Evolutionary conservation across 306 rosid species (phyloP).

Genomic region (Vigna trinervia): DNA sequence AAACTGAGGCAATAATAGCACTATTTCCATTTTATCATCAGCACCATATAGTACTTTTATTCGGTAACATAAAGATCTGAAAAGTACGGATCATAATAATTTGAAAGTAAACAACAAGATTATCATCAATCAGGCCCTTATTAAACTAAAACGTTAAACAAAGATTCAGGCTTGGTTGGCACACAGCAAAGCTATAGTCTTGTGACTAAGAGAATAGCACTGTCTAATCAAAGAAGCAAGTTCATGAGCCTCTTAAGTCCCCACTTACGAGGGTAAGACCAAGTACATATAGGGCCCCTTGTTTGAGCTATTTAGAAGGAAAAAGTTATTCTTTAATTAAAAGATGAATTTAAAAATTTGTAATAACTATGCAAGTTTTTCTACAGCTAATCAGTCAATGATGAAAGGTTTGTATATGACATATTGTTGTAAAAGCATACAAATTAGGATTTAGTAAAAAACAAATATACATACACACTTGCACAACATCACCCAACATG

Average conservation of each 20-base stretch:
- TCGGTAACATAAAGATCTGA: conserved; percentile 3
- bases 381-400: background rate
- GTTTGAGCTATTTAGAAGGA: background rate
- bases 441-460: background rate
- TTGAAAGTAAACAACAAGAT: conserved; percentile 28
- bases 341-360: background rate
- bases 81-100: conserved; percentile 4
- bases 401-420: background rate
- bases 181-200: conserved; percentile 1
- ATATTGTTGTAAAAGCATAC: conserved; percentile 18
- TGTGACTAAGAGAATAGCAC: background rate
- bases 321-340: background rate
- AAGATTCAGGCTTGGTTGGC: background rate
- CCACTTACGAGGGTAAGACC: background rate
- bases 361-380: background rate
- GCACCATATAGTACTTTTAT: conserved; percentile 21
- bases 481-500: background rate
- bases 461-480: background rate
- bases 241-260: background rate
- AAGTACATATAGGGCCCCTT: background rate
- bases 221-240: conserved; percentile 24
- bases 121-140: conserved; percentile 23
- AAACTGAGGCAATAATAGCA: conserved; percentile 2
- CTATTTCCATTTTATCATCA: conserved; percentile 30
- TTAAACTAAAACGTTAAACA: conserved; percentile 14